Evolutionary conservation across 805 yeast genomes (phyloP).

Genomic region (Metschnikowia proteae): DNA sequence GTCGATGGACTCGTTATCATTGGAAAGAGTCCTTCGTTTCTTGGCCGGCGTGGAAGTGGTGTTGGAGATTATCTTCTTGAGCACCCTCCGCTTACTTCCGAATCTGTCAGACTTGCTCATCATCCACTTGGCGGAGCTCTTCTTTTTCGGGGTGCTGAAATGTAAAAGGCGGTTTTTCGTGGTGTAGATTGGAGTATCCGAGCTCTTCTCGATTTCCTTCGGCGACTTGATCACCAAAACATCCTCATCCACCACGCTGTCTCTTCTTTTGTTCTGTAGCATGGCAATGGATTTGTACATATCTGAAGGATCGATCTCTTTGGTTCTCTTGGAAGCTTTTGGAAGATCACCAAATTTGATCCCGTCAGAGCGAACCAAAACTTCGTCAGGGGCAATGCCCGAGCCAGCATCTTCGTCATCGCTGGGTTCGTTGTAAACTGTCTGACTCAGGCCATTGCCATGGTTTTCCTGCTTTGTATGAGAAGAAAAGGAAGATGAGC

Average conservation of each 20-base stretch:
- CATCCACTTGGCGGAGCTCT: conserved; percentile 10
- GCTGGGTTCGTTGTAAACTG: conserved; percentile 43
- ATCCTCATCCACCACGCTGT: conserved; percentile 52
- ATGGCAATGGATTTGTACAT: conserved; percentile 80
- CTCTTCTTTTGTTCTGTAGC: conserved; percentile 51
- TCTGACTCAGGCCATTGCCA: conserved; percentile 13
- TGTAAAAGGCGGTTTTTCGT: conserved; percentile 16
- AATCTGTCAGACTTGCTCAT: conserved; percentile 5
- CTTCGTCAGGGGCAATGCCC: neutral
- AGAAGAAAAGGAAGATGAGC: conserved; percentile 11
- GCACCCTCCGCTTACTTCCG: conserved; percentile 19
- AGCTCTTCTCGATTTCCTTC: conserved; percentile 53
- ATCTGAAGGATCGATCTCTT: conserved; percentile 67
- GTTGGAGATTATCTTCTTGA: conserved; percentile 26
- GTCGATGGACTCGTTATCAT: conserved; percentile 14
- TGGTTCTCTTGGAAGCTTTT: conserved; percentile 44
- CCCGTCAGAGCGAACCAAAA: conserved; percentile 19
- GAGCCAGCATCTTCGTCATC: conserved; percentile 26
- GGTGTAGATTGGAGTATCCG: conserved; percentile 34
- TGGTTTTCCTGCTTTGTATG: conserved; percentile 8
- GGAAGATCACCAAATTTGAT: conserved; percentile 63
- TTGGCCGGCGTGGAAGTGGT: conserved; percentile 6
- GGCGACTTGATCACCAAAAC: conserved; percentile 78
- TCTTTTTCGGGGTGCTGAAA: conserved; percentile 2
- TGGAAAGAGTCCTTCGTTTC: neutral